Percentiles rank a stretch among this genome's conserved stretches.
These are phyloP conservation scores for Cladophialophora psammophila DNA, from an alignment of 2,329 filamentous ascomycete species.

Conservation along the genomic window DNA sequence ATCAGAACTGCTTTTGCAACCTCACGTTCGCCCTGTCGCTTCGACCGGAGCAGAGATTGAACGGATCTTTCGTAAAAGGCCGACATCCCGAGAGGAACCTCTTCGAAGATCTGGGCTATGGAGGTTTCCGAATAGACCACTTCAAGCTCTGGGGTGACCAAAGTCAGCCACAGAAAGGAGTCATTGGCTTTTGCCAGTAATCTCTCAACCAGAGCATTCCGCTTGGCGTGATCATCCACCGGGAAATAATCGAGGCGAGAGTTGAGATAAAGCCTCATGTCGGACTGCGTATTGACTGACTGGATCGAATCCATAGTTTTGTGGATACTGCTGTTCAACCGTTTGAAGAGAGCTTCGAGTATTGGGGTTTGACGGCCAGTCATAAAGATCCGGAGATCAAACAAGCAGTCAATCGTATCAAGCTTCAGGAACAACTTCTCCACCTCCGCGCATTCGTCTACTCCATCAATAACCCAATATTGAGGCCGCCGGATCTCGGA, in stretches of 20 bases:
- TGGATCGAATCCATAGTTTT: background rate
- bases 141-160: slow-evolving; percentile 13
- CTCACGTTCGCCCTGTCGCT: background rate
- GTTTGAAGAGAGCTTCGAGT: background rate
- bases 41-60: background rate
- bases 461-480: slow-evolving; percentile 17
- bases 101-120: background rate
- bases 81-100: slow-evolving; percentile 8
- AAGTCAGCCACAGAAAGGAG: slow-evolving; percentile 12
- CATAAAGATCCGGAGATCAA: slow-evolving; percentile 8
- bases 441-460: slow-evolving; percentile 10
- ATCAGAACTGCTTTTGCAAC: slow-evolving; percentile 1
- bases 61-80: slow-evolving; percentile 11
- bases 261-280: slow-evolving; percentile 10
- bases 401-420: background rate
- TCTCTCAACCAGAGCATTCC: background rate
- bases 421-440: slow-evolving; percentile 7
- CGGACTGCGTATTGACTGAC: background rate
- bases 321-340: background rate
- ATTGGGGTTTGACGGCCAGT: slow-evolving; percentile 7
- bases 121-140: slow-evolving; percentile 4
- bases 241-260: slow-evolving; percentile 1
- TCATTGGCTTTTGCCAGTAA: slow-evolving; percentile 6
- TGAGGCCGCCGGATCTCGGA: background rate
- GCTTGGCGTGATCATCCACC: background rate